These are phyloP conservation scores for Phyllosticta paracitricarpa DNA, from an alignment of 2,329 filamentous ascomycete species.

Conservation along the genomic window DNA sequence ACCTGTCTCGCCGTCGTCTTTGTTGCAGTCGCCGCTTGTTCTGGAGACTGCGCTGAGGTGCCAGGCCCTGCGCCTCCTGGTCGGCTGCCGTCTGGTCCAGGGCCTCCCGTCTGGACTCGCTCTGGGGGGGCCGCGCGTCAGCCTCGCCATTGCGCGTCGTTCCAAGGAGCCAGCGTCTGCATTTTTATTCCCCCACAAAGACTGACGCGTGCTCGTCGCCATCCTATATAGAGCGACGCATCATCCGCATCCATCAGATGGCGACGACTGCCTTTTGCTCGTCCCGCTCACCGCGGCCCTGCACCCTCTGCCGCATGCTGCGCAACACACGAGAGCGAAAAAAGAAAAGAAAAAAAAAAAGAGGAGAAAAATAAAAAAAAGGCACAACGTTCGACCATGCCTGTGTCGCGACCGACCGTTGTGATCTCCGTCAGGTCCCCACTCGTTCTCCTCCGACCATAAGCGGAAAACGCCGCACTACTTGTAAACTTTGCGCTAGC, in stretches of 20 bases:
- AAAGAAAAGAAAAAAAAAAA: background rate
- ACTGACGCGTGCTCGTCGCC: background rate
- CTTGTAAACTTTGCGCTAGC: background rate
- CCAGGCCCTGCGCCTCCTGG: too few species aligned
- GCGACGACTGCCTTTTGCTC: background rate
- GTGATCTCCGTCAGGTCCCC: background rate
- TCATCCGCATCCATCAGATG: background rate
- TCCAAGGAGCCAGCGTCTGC: background rate
- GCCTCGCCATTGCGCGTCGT: background rate
- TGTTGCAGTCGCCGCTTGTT: too few species aligned
- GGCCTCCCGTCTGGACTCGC: background rate
- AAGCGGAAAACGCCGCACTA: background rate
- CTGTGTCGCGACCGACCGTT: background rate
- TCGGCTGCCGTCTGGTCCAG: too few species aligned
- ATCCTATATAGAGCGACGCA: background rate
- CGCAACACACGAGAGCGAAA: too few species aligned
- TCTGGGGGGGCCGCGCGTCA: background rate
- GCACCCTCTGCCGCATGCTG: background rate
- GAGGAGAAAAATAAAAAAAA: background rate
- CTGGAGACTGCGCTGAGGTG: too few species aligned
- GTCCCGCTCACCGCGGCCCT: background rate
- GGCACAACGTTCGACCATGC: background rate
- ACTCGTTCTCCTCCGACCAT: background rate
- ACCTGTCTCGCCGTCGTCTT: too few species aligned
- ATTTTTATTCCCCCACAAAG: background rate